Conservation (phyloP, 306 rosid species). For the Psophocarpus tetragonolobus region DNA sequence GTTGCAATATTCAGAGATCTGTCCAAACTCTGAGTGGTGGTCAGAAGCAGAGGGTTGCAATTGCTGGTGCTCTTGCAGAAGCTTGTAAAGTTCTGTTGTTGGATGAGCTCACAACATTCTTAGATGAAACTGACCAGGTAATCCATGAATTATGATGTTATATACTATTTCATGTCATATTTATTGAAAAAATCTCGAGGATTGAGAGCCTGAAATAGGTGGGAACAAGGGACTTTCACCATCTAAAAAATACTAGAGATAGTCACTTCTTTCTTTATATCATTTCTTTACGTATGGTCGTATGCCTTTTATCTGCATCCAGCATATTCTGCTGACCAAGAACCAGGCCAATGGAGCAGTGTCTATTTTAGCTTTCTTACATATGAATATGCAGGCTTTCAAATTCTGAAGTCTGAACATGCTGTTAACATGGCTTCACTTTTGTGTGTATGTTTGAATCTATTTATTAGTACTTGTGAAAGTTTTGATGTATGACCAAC, state of each 20-base stretch:
- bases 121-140: conserved; percentile 90
- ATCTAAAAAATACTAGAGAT: background rate
- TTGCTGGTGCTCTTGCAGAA: conserved; percentile 92
- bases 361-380: conserved; percentile 7
- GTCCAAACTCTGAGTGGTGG: conserved; percentile 91
- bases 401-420: conserved; percentile 13
- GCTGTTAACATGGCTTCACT: background rate
- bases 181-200: background rate
- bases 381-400: background rate
- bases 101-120: conserved; percentile 87
- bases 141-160: conserved; percentile 5
- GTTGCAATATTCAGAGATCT: conserved; percentile 61
- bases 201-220: conserved; percentile 16
- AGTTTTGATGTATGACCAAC: conserved; percentile 17
- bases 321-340: background rate
- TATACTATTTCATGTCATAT: background rate
- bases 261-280: background rate
- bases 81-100: conserved; percentile 78
- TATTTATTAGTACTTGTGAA: background rate
- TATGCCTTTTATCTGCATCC: conserved; percentile 25
- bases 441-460: background rate
- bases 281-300: background rate
- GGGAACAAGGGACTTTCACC: background rate
- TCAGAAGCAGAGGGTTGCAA: conserved; percentile 92
- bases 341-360: conserved; percentile 4